These are phyloP conservation scores for Entomortierella beljakovae DNA, from an alignment of 192 early-diverging fungal genomes.

Conservation along the genomic window DNA sequence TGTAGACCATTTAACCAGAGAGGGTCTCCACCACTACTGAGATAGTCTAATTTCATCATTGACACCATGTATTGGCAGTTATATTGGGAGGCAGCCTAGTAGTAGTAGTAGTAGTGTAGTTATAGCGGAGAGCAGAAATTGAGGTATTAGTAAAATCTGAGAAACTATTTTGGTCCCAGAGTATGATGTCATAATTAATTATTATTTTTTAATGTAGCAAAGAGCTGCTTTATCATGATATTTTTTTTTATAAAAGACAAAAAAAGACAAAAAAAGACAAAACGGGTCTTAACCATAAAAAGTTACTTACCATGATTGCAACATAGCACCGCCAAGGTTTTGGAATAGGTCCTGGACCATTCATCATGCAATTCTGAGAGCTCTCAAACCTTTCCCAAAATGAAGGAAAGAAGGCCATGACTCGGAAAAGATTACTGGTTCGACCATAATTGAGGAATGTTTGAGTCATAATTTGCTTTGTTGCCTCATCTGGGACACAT, in stretches of 20 bases:
- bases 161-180: too few relatives aligned
- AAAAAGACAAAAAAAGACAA: too few relatives aligned
- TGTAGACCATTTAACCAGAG: slow-evolving; percentile 62
- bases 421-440: slow-evolving; percentile 59
- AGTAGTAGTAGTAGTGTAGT: too few relatives aligned
- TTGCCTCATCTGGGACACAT: slow-evolving; percentile 59
- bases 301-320: slow-evolving; percentile 65
- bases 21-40: slow-evolving; percentile 63
- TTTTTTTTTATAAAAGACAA: too few relatives aligned
- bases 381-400: slow-evolving; percentile 64
- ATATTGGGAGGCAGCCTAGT: slow-evolving; percentile 64
- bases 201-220: too few relatives aligned
- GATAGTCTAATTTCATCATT: slow-evolving; percentile 61
- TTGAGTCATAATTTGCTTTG: slow-evolving; percentile 61
- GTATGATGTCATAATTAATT: too few relatives aligned
- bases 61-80: slow-evolving; percentile 67
- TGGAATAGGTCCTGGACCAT: slow-evolving; percentile 59
- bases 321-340: slow-evolving; percentile 63
- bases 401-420: slow-evolving; percentile 67
- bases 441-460: slow-evolving; percentile 62
- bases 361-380: slow-evolving; percentile 53
- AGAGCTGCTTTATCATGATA: too few relatives aligned
- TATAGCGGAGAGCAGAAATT: background rate
- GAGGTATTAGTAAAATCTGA: too few relatives aligned
- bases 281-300: too few relatives aligned